Evolutionary conservation across 495 filamentous ascomycete species (phyloP), one percentile per base, ranked within the genome.

Genomic region (Sporormia fimetaria): DNA sequence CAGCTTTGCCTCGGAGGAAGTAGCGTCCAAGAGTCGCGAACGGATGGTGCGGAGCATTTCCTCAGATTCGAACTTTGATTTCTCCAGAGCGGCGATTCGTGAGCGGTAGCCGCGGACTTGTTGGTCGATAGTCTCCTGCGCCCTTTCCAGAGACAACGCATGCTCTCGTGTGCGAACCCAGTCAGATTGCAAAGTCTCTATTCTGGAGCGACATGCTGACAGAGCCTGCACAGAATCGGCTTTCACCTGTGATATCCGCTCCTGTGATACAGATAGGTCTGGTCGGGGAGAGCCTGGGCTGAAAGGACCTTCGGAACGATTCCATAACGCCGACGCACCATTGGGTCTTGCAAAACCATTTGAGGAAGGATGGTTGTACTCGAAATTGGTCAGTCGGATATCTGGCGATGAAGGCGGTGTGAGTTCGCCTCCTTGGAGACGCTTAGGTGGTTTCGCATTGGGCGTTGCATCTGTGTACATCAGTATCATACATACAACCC

Each of bases 161-260:
- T 17, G 41, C 16, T 54, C 51, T 21, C 39, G 41, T 12, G 40
- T 42, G 24, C 44, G 40, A 21, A 40, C 8, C 16, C 51, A 54
- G 22, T 54, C 51, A 3, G 40, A 41, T 21, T 54, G 51, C 17
- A 54, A 33, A 8, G 40, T 21, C 22, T 45, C 44, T 9, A 54
- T 49, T 22, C 45, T 29, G 22, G 10, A 21, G 14, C 51, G 40
- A 24, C 40, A 49, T 6, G 46, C 40, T 6, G 35, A 9, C 6
- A 54, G 40, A 4, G 51, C 51, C 23, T 41, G 45, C 17, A 49
- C 51, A 9, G 51, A 54, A 27, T 54, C 45, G 2, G 28, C 32
- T 21, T 54, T 54, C 14, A 45, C 51, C 24, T 37, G 37, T 20
- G 46, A 42, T 4, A 54, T 25, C 14, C 51, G 35, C 14, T 52